Evolutionary conservation across 2,329 filamentous ascomycete genomes (phyloP), one percentile per base, ranked within the genome.

Genomic region (Chaetomiaceae sp.): DNA sequence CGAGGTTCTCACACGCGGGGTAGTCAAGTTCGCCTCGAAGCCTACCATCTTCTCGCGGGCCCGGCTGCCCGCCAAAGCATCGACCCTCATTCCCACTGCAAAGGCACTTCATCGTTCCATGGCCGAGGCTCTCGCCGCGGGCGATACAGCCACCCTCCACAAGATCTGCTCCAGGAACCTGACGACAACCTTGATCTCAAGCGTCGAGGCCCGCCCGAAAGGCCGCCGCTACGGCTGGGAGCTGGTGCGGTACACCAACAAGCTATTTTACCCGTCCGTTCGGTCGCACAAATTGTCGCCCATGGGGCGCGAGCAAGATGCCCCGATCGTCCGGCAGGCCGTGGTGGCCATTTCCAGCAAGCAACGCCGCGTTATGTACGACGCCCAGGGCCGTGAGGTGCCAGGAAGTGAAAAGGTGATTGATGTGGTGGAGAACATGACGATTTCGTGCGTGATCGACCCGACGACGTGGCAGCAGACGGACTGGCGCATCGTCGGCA

Each of bases 401-500:
- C 68, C 72, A 1, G 77, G 75, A 2, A 74, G 69, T 55, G 73
- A 74, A 40, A 75, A 75, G 62, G 71, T 77, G 58, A 76, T 78
- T 62, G 71, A 79, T 45, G 74, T 84, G 60, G 66, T 75, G 1
- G 86, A 90, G 72, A 81, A 88, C 62, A 58, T 89, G 4, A 83
- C 87, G 34, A 59, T 89, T 41, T 80, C 82, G 63, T 64, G 75
- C 25, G 52, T 67, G 27, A 57, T 78, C 38, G 69, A 76, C 63
- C 70, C 69, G 42, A 67, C 64, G 49, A 79, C 77, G 18, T 79
- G 72, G 58, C 65, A 72, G 63, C 66, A 74, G 51, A 69, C 67
- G 25, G 71, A 75, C 2, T 89, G 86, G 86, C 75, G 73, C 64
- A 67, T 88, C 46, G 86, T 84, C 78, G 85, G 86, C 13, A 85